A percentile compares a stretch with the other conserved stretches of the same genome.
These are phyloP conservation scores for Rhodocollybia butyracea DNA, from an alignment of 768 basidiomycete species.

Conservation along the genomic window DNA sequence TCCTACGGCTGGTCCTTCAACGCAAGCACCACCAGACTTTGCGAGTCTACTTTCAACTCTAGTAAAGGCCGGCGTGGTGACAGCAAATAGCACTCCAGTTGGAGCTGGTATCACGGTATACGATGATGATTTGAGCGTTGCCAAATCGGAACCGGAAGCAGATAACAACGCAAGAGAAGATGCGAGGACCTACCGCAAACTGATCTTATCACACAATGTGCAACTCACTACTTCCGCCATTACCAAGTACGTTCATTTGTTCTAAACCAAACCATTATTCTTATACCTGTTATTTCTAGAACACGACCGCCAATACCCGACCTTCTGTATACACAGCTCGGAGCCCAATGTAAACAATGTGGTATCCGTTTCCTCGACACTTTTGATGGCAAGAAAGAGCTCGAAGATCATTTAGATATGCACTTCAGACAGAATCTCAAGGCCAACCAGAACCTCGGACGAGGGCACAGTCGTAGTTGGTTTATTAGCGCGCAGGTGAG, in stretches of 20 bases:
- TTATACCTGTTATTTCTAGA: conserved; percentile 28
- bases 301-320: conserved; percentile 57
- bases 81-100: conserved; percentile 47
- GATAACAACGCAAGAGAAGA: conserved; percentile 44
- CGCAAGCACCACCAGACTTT: conserved; percentile 39
- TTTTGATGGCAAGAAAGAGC: conserved; percentile 62
- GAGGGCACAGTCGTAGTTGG: conserved; percentile 91
- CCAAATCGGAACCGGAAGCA: conserved; percentile 25
- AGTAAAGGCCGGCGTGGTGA: conserved; percentile 76
- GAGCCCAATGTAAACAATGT: conserved; percentile 91
- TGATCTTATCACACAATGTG: conserved; percentile 57
- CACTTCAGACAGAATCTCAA: conserved; percentile 93
- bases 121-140: conserved; percentile 25
- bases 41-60: conserved; percentile 63
- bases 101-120: conserved; percentile 43
- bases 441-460: conserved; percentile 69
- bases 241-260: conserved; percentile 47
- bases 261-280: neutral
- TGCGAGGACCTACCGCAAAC: conserved; percentile 54
- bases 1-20: conserved; percentile 28
- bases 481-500: conserved; percentile 79
- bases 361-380: conserved; percentile 82
- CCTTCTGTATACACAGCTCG: conserved; percentile 71
- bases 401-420: conserved; percentile 92
- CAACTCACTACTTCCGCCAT: conserved; percentile 69